Base-by-base conservation (phyloP, 2,329 filamentous ascomycete genomes). In the Myriosclerotinia duriaeana region DNA sequence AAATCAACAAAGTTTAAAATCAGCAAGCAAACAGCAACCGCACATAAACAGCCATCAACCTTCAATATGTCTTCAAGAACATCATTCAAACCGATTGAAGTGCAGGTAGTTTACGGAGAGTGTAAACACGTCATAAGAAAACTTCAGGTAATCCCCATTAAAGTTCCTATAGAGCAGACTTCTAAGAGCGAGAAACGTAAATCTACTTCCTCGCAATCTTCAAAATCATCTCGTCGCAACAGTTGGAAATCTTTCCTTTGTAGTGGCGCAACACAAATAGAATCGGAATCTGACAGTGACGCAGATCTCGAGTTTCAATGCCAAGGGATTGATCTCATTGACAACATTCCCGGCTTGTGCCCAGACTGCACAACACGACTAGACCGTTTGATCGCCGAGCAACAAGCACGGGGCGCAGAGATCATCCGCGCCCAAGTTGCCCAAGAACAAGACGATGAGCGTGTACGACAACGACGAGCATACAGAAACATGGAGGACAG, bases 241-340 rank as follows among this genome's bases (percentile, higher is more conserved):
- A 61, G 58, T 42, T 61, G 58, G 58, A 61, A 52, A 40, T 61
- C 58, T 20, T 26, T 61, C 58, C 44, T 61, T 14, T 61, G 58
- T 34, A 20, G 14, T 9, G 34, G 30, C 30, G 44, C 14, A 22
- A 44, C 38, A 12, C 58, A 61, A 61, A 4, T 3, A 38, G 58
- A 50, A n/a, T n/a, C n/a, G 30, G 56, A 60, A 17, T 61, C 58
- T 61, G 58, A 61, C 44, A 50, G 26, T 38, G 44, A 61, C 38
- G 8, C 44, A 61, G 58, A 26, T 50, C 44, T 61, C n/a, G 58
- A 26, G 12, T 50, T 61, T 5, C n/a, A 38, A 2, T 61, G 58
- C 9, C 14, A n/a, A 50, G 58, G 58, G 17, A 7, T 50, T 61
- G 3, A 50, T 3, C n/a, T 61, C 6, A 30, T 60, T 22, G 44